These are phyloP conservation scores for Crithidia thermophila DNA, from an alignment of 208 protist genomes.

Conservation along the genomic window DNA sequence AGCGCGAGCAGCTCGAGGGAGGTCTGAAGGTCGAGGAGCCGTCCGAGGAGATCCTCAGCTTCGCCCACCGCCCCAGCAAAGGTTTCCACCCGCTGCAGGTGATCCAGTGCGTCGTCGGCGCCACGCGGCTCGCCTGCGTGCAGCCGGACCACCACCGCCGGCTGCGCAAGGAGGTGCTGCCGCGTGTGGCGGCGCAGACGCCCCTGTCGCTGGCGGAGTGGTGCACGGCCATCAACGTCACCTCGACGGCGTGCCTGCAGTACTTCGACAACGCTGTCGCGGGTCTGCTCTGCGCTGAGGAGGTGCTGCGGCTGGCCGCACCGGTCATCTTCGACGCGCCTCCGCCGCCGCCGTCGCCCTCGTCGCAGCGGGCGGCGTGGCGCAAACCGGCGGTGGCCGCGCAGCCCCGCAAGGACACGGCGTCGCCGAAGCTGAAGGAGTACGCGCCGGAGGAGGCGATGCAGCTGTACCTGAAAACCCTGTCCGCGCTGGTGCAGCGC, in stretches of 20 bases:
- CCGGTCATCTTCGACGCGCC: slow-evolving; percentile 49
- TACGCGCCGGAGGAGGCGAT: slow-evolving; percentile 40
- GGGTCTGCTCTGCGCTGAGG: slow-evolving; percentile 61
- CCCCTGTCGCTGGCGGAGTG: slow-evolving; percentile 67
- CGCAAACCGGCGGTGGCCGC: slow-evolving; percentile 16
- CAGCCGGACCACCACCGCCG: slow-evolving; percentile 48
- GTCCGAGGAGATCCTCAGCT: slow-evolving; percentile 46
- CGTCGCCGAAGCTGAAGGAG: slow-evolving; percentile 44
- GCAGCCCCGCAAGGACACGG: slow-evolving; percentile 37
- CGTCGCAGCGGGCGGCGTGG: slow-evolving; percentile 9
- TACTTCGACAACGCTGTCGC: slow-evolving; percentile 32
- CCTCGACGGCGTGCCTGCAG: slow-evolving; percentile 35
- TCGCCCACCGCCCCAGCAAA: slow-evolving; percentile 52
- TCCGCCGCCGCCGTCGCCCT: neutral
- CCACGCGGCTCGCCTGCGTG: slow-evolving; percentile 58
- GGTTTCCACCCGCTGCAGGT: slow-evolving; percentile 63
- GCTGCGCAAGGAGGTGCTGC: slow-evolving; percentile 70
- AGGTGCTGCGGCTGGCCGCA: slow-evolving; percentile 56
- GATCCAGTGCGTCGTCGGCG: slow-evolving; percentile 73
- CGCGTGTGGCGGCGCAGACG: slow-evolving; percentile 37
- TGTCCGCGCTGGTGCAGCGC: slow-evolving; percentile 50
- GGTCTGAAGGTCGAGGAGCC: slow-evolving; percentile 55
- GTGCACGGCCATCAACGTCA: slow-evolving; percentile 39
- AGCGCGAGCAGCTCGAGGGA: slow-evolving; percentile 60
- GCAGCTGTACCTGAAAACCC: slow-evolving; percentile 46